phyloP scores from a whole-genome alignment of 768 basidiomycete genomes.

The Austroboletus eburneus region DNA sequence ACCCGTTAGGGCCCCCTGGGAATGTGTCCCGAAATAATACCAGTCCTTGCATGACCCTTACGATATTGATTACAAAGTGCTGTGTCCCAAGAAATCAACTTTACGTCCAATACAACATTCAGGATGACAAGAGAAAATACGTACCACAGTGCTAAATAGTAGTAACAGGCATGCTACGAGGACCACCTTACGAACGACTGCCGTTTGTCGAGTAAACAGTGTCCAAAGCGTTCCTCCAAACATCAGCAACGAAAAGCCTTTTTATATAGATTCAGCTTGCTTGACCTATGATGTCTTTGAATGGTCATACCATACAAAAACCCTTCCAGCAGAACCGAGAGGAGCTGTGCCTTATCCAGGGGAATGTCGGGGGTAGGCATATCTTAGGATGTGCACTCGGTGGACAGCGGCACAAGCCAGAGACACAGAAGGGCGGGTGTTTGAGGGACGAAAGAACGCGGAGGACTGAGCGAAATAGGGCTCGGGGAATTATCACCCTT shows the following conservation, averaged over 20 bases:
- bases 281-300: background rate
- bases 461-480: background rate
- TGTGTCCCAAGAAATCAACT: background rate
- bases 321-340: conserved; percentile 6
- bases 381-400: background rate
- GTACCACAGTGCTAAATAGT: background rate
- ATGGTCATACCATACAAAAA: conserved; percentile 10
- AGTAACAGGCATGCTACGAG: conserved; percentile 19
- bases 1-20: conserved; percentile 23
- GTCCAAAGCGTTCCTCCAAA: conserved; percentile 28
- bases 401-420: background rate
- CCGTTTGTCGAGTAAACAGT: conserved; percentile 9
- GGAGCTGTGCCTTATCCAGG: background rate
- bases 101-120: too few relatives aligned
- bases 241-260: conserved; percentile 34
- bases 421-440: background rate
- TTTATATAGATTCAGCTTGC: background rate
- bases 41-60: conserved; percentile 21
- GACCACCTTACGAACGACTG: conserved; percentile 18
- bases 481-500: background rate
- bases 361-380: background rate
- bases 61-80: conserved; percentile 24
- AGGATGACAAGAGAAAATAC: background rate
- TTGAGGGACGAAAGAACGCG: background rate
- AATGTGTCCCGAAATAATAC: conserved; percentile 16